Percentiles rank a stretch among this genome's conserved stretches.
phyloP scores from a whole-genome alignment of 805 yeast species.

The Saturnispora halmiae region DNA sequence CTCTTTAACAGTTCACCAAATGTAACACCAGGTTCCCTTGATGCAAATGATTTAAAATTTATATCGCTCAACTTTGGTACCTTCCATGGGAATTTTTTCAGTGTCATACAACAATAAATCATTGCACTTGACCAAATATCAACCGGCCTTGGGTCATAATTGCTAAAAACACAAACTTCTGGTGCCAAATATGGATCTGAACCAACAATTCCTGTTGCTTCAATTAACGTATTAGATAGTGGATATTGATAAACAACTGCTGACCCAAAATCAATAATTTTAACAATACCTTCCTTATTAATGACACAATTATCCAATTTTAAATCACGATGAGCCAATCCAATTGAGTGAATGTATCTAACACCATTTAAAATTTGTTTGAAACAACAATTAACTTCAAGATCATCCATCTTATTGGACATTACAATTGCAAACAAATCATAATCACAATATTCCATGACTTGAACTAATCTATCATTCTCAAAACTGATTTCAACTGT shows the following conservation, averaged over 20 bases:
- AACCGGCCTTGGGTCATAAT: conserved; percentile 87
- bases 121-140: conserved; percentile 93
- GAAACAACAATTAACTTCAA: conserved; percentile 82
- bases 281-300: conserved; percentile 71
- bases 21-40: conserved; percentile 60
- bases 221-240: conserved; percentile 59
- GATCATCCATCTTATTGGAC: conserved; percentile 77
- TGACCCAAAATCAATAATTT: conserved; percentile 87
- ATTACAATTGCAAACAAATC: conserved; percentile 91
- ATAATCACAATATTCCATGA: conserved; percentile 90
- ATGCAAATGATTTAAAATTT: conserved; percentile 74
- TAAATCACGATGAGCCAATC: conserved; percentile 85
- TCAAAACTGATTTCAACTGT: conserved; percentile 89
- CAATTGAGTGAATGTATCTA: conserved; percentile 71
- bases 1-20: conserved; percentile 51
- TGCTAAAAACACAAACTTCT: conserved; percentile 73
- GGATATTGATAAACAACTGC: conserved; percentile 90
- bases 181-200: conserved; percentile 90
- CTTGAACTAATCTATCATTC: conserved; percentile 70
- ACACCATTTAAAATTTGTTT: conserved; percentile 79
- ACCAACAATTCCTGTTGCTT: conserved; percentile 79
- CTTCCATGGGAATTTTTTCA: conserved; percentile 92
- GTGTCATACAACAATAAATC: conserved; percentile 84
- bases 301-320: conserved; percentile 91
- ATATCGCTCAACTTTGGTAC: conserved; percentile 76